Base-by-base conservation (phyloP, 352 stramenopile genomes). In the Pseudoperonospora humuli region DNA sequence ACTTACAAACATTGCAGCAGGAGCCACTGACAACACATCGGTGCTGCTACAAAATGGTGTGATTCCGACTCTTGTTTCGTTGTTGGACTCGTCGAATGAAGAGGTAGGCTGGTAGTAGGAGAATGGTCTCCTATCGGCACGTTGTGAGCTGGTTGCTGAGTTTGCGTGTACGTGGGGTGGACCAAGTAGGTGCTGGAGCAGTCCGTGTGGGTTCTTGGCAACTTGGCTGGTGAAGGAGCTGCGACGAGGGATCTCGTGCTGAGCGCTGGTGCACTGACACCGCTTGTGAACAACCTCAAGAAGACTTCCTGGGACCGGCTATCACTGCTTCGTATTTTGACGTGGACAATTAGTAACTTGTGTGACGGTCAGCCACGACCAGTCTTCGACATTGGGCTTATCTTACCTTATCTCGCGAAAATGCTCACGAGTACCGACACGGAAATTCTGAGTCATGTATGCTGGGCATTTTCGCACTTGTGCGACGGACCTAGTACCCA, bases 401-500 rank as follows among this genome's bases (percentile, higher is more conserved):
- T 96, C 45, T 58, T 96, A 53, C 80, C 81, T 15, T 88, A 84
- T 28, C 55, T 92, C 18, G 75, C 74, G 1, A 88, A 89, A 64
- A 91, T 99, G 74, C 69, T 99, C 5, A 81, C 87, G 21, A 95
- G 84, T 42, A 83, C 86, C 5, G 95, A 98, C 66, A 89, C 89
- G 13, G 94, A 98, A 69, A 95, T 98, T 41, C 67, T 97, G 46
- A 93, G 79, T 40, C 84, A 95, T 35, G 81, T 97, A 8, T 98
- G 95, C 50, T 98, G 93, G 91, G 95, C 96, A 10, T 90, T 98
- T 33, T 97, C 84, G 46, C 95, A 99, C 68, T 63, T 98, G 37
- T 98, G 95, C 48, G 96, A 99, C 61, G 96, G 95, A 3, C 94
- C 94, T 3, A 95, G 85, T 38, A 96, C 89, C 15, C 92, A 98